A percentile compares a stretch with the other conserved stretches of the same genome.
These are phyloP conservation scores for Xylaria venustula DNA, from an alignment of 495 filamentous ascomycete species.

Conservation along the genomic window DNA sequence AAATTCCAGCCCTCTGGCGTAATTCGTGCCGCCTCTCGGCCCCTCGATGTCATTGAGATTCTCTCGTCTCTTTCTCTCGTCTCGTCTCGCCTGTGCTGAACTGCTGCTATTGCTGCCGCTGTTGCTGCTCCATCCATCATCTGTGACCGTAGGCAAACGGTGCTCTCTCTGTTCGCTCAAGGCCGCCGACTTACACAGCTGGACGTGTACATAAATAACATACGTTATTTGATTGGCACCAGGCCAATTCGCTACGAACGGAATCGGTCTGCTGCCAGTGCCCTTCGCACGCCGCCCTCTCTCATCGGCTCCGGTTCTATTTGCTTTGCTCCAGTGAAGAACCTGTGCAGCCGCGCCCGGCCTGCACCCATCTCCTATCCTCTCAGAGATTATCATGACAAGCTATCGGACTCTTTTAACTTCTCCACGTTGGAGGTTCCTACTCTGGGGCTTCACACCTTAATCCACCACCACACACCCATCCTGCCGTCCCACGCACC, in stretches of 20 bases:
- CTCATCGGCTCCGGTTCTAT: conserved; percentile 25
- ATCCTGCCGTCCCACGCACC: conserved; percentile 7
- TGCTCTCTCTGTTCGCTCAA: conserved; percentile 10
- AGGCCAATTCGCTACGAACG: conserved; percentile 1
- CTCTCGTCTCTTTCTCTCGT: conserved; percentile 4
- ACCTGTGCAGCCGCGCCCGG: conserved; percentile 40
- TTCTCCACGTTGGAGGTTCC: conserved; percentile 56
- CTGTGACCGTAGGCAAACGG: conserved; percentile 11
- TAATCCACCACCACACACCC: conserved; percentile 30
- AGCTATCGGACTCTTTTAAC: conserved; percentile 49
- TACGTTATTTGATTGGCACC: conserved; percentile 6
- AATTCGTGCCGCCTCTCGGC: not conserved
- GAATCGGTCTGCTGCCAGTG: not conserved
- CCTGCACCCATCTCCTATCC: conserved; percentile 28
- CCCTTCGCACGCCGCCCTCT: conserved; percentile 11
- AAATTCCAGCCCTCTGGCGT: conserved; percentile 14
- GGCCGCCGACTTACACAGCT: not conserved
- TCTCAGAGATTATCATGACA: conserved; percentile 54
- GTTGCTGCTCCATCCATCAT: no score
- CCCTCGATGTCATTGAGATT: conserved; percentile 10
- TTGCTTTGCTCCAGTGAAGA: conserved; percentile 28
- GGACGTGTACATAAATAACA: not conserved
- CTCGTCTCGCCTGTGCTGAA: no score
- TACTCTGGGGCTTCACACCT: conserved; percentile 49
- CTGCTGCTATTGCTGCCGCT: conserved; percentile 5